Evolutionary conservation across 2,329 filamentous ascomycete species (phyloP), one percentile per base, ranked within the genome.

Genomic region (Anisogramma anomala): DNA sequence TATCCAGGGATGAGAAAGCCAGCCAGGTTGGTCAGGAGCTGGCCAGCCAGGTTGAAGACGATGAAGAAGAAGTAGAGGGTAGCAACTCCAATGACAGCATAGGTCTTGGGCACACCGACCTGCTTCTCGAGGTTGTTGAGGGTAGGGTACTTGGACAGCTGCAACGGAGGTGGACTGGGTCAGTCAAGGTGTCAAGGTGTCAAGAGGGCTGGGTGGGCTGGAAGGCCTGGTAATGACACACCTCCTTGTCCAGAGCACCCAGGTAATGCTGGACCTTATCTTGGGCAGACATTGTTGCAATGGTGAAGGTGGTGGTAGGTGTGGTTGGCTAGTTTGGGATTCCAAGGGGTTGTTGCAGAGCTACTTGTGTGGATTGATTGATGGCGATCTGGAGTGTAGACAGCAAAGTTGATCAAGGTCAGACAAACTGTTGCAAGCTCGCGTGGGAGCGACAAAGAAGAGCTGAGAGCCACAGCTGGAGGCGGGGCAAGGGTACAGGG

Each of bases 51-150:
- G 74, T 93, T 93, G 73, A 93, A 87, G 68, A 91, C 79, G 66
- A 91, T 84, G 54, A 91, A 77, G 70, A 89, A 86, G 68, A 91
- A 86, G 72, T 93, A 93, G 51, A 88, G 75, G 38, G 79, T 79
- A 46, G 65, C 80, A 44, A 85, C 58, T 54, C 84, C 85, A 53
- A 89, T 79, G 58, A 84, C 73, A 51, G 77, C 81, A 62, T 93
- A 91, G 56, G 84, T 81, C 72, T 93, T 93, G 59, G 85, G 85
- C 37, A 91, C 74, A 44, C 75, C 79, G 50, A 81, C 82, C 64
- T 84, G 79, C 73, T 80, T 84, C 76, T 93, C 85, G 56, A 91
- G 74, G 68, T 89, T 86, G 74, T 79, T 82, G 61, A 91, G 75
- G 56, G 73, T 65, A 54, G 82, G 82, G 69, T 91, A 91, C 65